These are phyloP conservation scores for Strobilomyces echinocephalus DNA, from an alignment of 768 basidiomycete species.

Conservation along the genomic window DNA sequence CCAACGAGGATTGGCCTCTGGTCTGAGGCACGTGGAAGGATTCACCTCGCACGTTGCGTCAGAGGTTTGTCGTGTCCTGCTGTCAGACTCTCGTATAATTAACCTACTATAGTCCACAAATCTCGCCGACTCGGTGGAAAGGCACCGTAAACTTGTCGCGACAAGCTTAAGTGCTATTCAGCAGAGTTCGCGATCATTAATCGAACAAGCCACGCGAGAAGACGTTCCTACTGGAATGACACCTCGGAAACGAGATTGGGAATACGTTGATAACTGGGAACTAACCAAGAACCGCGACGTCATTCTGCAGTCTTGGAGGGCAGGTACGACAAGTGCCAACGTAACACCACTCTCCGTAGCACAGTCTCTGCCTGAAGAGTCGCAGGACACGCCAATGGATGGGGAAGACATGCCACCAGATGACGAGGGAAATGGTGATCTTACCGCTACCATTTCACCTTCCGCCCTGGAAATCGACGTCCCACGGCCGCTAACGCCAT, in stretches of 20 bases:
- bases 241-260: constrained; percentile 70
- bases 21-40: constrained; percentile 44
- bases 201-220: constrained; percentile 54
- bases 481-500: constrained; percentile 19
- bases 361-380: constrained; percentile 31
- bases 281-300: constrained; percentile 60
- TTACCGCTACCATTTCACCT: constrained; percentile 18
- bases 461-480: not conserved
- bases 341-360: constrained; percentile 38
- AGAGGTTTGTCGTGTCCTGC: constrained; percentile 40
- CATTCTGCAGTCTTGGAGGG: constrained; percentile 51
- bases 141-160: constrained; percentile 40
- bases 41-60: constrained; percentile 41
- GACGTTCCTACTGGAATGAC: constrained; percentile 70
- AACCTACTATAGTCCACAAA: constrained; percentile 35
- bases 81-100: not conserved
- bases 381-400: constrained; percentile 14
- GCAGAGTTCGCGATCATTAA: constrained; percentile 45
- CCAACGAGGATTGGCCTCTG: constrained; percentile 47
- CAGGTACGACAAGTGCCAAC: constrained; percentile 28
- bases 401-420: constrained; percentile 21
- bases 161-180: constrained; percentile 46
- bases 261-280: constrained; percentile 68
- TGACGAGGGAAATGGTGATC: constrained; percentile 14
- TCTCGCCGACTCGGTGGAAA: constrained; percentile 37